phyloP scores from a whole-genome alignment of 306 rosid species.

The Lotus japonicus region DNA sequence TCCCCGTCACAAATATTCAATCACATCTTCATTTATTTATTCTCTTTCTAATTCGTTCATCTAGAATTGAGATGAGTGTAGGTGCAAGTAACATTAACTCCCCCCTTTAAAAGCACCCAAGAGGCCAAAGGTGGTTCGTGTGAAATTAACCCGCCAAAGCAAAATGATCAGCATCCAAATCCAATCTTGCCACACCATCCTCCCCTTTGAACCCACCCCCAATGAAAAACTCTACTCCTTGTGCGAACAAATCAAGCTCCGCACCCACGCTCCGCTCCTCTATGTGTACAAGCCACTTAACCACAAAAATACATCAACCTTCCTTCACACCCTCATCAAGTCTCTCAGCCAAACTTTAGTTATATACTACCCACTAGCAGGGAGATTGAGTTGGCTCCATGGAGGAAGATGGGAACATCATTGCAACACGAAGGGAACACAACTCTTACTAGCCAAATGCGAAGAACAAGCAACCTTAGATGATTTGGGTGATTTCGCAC shows the following conservation, averaged over 20 bases:
- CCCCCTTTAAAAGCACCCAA: too few species aligned
- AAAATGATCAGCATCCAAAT: slow-evolving; percentile 11
- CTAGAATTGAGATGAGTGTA: too few species aligned
- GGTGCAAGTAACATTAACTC: too few species aligned
- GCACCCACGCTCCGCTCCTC: slow-evolving; percentile 28
- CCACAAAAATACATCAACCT: neutral
- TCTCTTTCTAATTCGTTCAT: too few species aligned
- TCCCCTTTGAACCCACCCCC: slow-evolving; percentile 20
- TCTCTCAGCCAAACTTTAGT: slow-evolving; percentile 24
- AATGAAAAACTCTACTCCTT: slow-evolving; percentile 7
- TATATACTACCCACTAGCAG: slow-evolving; percentile 35
- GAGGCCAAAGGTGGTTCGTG: too few species aligned
- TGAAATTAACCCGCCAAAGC: too few species aligned
- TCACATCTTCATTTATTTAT: too few species aligned
- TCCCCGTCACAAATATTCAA: too few species aligned
- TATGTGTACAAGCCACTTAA: slow-evolving; percentile 19
- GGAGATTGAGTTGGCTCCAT: slow-evolving; percentile 19
- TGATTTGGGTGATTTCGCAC: slow-evolving; percentile 32
- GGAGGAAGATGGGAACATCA: slow-evolving; percentile 11
- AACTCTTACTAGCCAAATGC: slow-evolving; percentile 16
- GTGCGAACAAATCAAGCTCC: slow-evolving; percentile 39
- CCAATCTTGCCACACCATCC: neutral
- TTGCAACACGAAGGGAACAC: slow-evolving; percentile 30
- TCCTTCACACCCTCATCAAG: neutral
- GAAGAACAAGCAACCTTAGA: neutral